phyloP scores from a whole-genome alignment of 2,329 filamentous ascomycete species.

The Talaromyces sp. region DNA sequence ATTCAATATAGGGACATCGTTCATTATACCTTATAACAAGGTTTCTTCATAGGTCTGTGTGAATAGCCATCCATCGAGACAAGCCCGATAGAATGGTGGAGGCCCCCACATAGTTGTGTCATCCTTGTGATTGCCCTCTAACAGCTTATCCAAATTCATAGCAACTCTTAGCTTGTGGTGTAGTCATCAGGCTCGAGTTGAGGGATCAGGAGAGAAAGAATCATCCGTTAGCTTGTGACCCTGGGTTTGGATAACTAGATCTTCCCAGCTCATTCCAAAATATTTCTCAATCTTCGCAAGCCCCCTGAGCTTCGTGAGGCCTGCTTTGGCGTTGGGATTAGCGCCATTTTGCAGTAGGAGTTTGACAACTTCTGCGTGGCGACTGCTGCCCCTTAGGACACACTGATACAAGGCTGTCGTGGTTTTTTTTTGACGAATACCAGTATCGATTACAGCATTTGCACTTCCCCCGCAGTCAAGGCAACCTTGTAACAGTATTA shows the following conservation, averaged over 20 bases:
- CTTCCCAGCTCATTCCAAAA: slow-evolving; percentile 1
- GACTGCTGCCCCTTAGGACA: neutral
- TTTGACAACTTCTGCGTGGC: slow-evolving; percentile 2
- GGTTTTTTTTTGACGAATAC: neutral
- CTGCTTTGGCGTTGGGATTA: neutral
- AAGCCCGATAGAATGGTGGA: too few relatives aligned
- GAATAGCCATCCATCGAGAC: too few relatives aligned
- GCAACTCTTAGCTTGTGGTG: too few relatives aligned
- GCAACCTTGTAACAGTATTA: slow-evolving; percentile 1
- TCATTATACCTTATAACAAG: too few relatives aligned
- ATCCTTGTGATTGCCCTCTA: too few relatives aligned
- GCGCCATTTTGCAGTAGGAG: slow-evolving; percentile 3
- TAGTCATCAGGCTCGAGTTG: too few relatives aligned
- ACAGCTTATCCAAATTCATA: too few relatives aligned
- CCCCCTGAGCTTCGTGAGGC: neutral
- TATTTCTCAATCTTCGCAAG: neutral
- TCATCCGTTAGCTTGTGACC: neutral
- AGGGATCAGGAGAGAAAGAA: slow-evolving; percentile 2
- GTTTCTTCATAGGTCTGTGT: too few relatives aligned
- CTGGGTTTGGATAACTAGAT: slow-evolving; percentile 1
- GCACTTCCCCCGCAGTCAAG: slow-evolving; percentile 1
- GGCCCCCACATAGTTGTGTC: too few relatives aligned
- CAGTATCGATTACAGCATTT: neutral
- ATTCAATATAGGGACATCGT: too few relatives aligned
- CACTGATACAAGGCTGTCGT: neutral